phyloP scores from a whole-genome alignment of 257 asterid genomes.

The Rauvolfia tetraphylla region DNA sequence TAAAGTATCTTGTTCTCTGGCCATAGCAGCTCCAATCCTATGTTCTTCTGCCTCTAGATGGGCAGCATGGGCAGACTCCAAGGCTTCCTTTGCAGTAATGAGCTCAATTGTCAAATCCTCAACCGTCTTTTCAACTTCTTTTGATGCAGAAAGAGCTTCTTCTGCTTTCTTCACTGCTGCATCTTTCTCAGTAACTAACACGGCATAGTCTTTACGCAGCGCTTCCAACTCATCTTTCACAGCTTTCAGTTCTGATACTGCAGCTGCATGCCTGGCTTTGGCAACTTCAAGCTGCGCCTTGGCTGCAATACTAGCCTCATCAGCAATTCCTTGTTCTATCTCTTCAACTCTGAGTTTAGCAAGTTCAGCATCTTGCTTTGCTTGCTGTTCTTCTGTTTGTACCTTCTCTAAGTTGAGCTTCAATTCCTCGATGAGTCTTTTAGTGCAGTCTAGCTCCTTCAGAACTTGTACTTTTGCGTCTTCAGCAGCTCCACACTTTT shows the following conservation, averaged over 20 bases:
- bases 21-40: constrained; percentile 73
- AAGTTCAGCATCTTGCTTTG: constrained; percentile 92
- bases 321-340: constrained; percentile 85
- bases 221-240: constrained; percentile 56
- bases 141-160: constrained; percentile 52
- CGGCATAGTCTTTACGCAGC: constrained; percentile 50
- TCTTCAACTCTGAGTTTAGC: constrained; percentile 85
- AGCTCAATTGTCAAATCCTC: constrained; percentile 89
- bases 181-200: constrained; percentile 59
- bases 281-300: constrained; percentile 98
- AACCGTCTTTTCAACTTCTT: constrained; percentile 74
- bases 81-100: constrained; percentile 63
- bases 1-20: constrained; percentile 67
- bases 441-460: constrained; percentile 75
- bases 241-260: constrained; percentile 59
- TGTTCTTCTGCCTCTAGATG: constrained; percentile 94
- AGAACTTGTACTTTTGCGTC: constrained; percentile 61
- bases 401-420: constrained; percentile 90
- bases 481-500: constrained; percentile 68
- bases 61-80: constrained; percentile 85
- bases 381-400: constrained; percentile 86
- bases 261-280: constrained; percentile 70
- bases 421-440: constrained; percentile 76
- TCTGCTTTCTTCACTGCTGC: constrained; percentile 57
- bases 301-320: constrained; percentile 81